Evolutionary conservation across 2,329 filamentous ascomycete species (phyloP).

Genomic region (Stemphylium beticola): DNA sequence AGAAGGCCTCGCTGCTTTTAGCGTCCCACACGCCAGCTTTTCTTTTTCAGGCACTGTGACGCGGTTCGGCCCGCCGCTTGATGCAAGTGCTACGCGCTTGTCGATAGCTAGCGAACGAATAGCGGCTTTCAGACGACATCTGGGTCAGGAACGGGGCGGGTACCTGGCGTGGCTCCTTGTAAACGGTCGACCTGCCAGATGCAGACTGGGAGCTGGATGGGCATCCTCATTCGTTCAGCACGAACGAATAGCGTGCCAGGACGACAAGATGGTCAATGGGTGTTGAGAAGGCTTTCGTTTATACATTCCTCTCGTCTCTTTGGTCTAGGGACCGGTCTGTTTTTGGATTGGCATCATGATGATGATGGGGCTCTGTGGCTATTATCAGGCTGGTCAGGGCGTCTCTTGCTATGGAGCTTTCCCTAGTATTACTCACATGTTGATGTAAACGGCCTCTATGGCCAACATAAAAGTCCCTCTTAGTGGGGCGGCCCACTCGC

Average conservation of each 20-base stretch:
- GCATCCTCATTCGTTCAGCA: constrained; percentile 20
- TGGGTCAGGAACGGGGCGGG: constrained; percentile 13
- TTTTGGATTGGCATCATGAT: constrained; percentile 15
- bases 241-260: constrained; percentile 13
- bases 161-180: constrained; percentile 19
- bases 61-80: constrained; percentile 44
- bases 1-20: constrained; percentile 40
- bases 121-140: constrained; percentile 18
- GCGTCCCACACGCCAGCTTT: constrained; percentile 31
- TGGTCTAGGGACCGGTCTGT: constrained; percentile 9
- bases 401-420: constrained; percentile 2
- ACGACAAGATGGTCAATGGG: constrained; percentile 2
- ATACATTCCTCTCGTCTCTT: constrained; percentile 8
- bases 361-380: constrained; percentile 1
- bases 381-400: background rate
- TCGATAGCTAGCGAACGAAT: constrained; percentile 39
- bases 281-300: constrained; percentile 1
- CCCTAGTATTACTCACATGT: constrained; percentile 13
- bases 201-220: constrained; percentile 13
- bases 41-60: constrained; percentile 36
- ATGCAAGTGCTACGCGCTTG: constrained; percentile 36
- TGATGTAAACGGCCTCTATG: constrained; percentile 30
- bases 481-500: background rate
- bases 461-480: constrained; percentile 3
- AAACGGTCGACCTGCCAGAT: constrained; percentile 11